These are phyloP conservation scores for Boletellus ananiceps DNA, from an alignment of 768 basidiomycete species.

Conservation along the genomic window DNA sequence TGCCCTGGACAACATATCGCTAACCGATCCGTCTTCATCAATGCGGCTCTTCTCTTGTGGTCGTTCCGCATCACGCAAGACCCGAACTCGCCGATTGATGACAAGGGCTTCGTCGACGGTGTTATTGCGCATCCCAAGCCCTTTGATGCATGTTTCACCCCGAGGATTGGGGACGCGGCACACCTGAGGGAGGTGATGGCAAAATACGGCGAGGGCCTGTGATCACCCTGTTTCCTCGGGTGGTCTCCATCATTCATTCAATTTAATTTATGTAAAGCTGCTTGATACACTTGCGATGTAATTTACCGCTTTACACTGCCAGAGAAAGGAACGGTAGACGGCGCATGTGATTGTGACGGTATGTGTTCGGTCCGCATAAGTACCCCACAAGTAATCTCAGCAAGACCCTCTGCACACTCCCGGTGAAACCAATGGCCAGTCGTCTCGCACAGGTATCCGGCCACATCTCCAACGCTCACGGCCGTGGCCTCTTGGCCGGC, in stretches of 20 bases:
- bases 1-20: constrained; percentile 65
- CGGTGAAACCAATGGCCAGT: constrained; percentile 37
- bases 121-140: constrained; percentile 61
- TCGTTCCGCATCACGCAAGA: constrained; percentile 56
- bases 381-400: background rate
- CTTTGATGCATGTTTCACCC: constrained; percentile 55
- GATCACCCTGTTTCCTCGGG: background rate
- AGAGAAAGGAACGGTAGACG: too few relatives aligned
- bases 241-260: background rate
- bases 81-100: constrained; percentile 52
- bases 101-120: constrained; percentile 56
- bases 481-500: constrained; percentile 59
- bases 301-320: too few relatives aligned
- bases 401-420: background rate
- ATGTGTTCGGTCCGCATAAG: too few relatives aligned
- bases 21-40: constrained; percentile 59
- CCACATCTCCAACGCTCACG: constrained; percentile 52
- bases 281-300: too few relatives aligned
- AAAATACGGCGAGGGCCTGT: constrained; percentile 20
- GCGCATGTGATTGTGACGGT: too few relatives aligned
- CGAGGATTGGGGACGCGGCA: constrained; percentile 32
- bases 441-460: constrained; percentile 68
- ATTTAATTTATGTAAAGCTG: background rate
- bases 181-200: constrained; percentile 26
- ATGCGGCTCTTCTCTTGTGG: constrained; percentile 60